Evolutionary conservation across 2,329 filamentous ascomycete species (phyloP), one percentile per base, ranked within the genome.

Genomic region (Aspergillus sp.): DNA sequence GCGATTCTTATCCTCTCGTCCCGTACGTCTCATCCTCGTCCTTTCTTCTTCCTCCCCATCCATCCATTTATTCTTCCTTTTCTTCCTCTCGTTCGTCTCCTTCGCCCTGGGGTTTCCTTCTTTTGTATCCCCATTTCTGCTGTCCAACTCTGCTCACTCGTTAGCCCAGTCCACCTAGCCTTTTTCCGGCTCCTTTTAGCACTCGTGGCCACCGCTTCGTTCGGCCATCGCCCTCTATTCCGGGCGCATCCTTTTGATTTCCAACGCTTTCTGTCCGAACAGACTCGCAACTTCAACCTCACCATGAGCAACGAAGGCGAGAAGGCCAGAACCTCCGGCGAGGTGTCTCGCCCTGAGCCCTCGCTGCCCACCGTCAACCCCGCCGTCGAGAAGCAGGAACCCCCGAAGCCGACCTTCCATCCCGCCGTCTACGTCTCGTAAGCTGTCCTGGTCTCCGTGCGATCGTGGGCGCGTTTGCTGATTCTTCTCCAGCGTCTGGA

Each of bases 361-460:
- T 70, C 86, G 37, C 71, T 95, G 55, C 88, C 88, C 17, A 86
- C 80, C 8, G 75, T 84, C 60, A 93, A 89, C 60, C 82, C 81
- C 15, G 74, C 77, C 15, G 66, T 70, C 34, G 78, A 88, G 60
- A 89, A 88, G 71, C 53, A 72, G 37, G 72, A 80, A 53, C 67
- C 76, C 33, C 59, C 78, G 36, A 78, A 80, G 61, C 52, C 75
- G 24, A 55, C 72, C 26, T 68, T 93, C 47, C 86, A 89, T 57
- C 81, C 88, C 37, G 77, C 82, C n/a, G 66, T 93, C 61, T 95
- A 95, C 64, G 85, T 95, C 53, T 67, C 66, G 73, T 78, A 63
- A 56, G 58, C 43, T 7, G 20, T 27, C 16, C 12, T 20, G 24
- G 17, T 31, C 8, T 7, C 15, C 25, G 24, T 24, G n/a, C 2